phyloP scores from a whole-genome alignment of 495 filamentous ascomycete genomes.

The Emericellopsis terricola region DNA sequence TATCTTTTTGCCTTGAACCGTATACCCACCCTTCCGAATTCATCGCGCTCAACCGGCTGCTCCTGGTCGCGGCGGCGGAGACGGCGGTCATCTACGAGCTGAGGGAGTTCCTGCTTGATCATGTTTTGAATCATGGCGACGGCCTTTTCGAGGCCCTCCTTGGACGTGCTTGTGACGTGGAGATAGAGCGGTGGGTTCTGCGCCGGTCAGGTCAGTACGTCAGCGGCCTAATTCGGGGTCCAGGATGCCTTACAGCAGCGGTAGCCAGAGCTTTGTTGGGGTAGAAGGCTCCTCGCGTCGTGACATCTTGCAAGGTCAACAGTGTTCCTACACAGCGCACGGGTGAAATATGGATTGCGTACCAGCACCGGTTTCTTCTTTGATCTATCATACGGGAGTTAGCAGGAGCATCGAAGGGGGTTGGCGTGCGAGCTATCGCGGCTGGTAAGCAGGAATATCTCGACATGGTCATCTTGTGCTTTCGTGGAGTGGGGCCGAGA shows the following conservation, averaged over 20 bases:
- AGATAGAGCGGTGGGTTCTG: constrained; percentile 90
- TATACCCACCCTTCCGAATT: constrained; percentile 82
- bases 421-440: constrained; percentile 49
- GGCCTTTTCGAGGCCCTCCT: constrained; percentile 79
- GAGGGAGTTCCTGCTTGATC: constrained; percentile 91
- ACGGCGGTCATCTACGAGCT: constrained; percentile 84
- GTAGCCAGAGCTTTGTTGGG: constrained; percentile 97
- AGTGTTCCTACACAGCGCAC: constrained; percentile 29
- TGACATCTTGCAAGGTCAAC: constrained; percentile 81
- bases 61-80: constrained; percentile 83
- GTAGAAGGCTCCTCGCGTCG: constrained; percentile 87
- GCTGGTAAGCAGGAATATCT: constrained; percentile 71
- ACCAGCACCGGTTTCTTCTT: constrained; percentile 99
- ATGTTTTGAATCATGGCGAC: constrained; percentile 74
- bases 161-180: constrained; percentile 84
- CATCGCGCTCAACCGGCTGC: constrained; percentile 69
- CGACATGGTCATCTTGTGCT: constrained; percentile 29
- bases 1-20: too few relatives aligned
- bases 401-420: constrained; percentile 90
- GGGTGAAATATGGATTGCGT: constrained; percentile 41
- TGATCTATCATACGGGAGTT: constrained; percentile 96
- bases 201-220: constrained; percentile 2
- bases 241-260: constrained; percentile 47
- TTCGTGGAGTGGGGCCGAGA: constrained; percentile 13
- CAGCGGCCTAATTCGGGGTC: neutral